These are phyloP conservation scores for Epichloe bromicola DNA, from an alignment of 2,329 filamentous ascomycete genomes.

Conservation along the genomic window DNA sequence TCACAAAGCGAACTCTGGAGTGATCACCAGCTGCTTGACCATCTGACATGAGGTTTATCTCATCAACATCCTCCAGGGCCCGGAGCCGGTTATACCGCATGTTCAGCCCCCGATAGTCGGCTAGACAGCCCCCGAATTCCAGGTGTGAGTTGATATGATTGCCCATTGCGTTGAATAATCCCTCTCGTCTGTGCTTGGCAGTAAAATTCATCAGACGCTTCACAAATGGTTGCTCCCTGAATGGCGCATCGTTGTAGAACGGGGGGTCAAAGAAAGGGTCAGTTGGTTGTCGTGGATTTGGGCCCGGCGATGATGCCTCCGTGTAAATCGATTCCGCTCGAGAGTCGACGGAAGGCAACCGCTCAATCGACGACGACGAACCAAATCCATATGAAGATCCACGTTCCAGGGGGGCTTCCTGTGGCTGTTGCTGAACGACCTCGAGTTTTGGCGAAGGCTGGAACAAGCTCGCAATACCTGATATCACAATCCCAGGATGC, in stretches of 20 bases:
- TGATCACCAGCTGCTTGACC: constrained; percentile 14
- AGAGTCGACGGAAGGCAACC: constrained; percentile 10
- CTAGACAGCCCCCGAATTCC: constrained; percentile 70
- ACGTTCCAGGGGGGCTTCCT: neutral
- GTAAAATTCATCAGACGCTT: constrained; percentile 61
- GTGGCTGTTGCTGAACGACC: neutral
- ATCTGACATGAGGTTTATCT: constrained; percentile 23
- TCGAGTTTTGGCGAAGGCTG: constrained; percentile 24
- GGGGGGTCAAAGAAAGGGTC: constrained; percentile 66
- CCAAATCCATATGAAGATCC: neutral
- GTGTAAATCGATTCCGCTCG: neutral
- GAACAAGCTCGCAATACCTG: constrained; percentile 70
- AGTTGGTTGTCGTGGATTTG: constrained; percentile 9
- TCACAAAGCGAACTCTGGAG: constrained; percentile 61
- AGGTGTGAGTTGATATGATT: constrained; percentile 67
- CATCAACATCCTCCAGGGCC: constrained; percentile 57
- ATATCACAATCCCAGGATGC: constrained; percentile 76
- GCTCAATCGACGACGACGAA: constrained; percentile 9
- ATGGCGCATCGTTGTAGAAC: constrained; percentile 60
- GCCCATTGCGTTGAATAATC: constrained; percentile 55
- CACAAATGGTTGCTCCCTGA: constrained; percentile 57
- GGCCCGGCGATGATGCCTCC: neutral
- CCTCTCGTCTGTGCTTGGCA: constrained; percentile 62
- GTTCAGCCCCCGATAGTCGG: constrained; percentile 60
- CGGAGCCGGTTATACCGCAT: constrained; percentile 57